Evolutionary conservation across 2,329 filamentous ascomycete genomes (phyloP), one percentile per base, ranked within the genome.

Genomic region (Zelopaecilomyces penicillatus): DNA sequence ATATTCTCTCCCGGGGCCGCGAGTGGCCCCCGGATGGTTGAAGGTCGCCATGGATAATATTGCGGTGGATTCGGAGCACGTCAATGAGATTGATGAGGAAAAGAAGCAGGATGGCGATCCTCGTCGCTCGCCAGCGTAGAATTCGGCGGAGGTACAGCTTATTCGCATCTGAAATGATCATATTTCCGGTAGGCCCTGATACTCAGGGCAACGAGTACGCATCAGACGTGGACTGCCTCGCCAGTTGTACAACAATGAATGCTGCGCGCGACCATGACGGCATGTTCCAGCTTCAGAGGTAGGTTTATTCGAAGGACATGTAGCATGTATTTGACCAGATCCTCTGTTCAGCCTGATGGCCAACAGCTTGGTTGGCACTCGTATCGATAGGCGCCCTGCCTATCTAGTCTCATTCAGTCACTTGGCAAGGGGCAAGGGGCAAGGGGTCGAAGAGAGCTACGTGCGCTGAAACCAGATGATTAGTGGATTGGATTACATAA

Each of bases 1-100:
- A 87, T 49, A 87, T 73, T 50, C 67, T 64, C 54, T 68, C 63
- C 39, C 50, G 53, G 26, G 52, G 57, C 37, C 59, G 57, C 43
- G 58, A 52, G 43, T 54, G 35, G 27, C 44, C 30, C 44, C 35
- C 41, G 40, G 46, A 43, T 32, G 54, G 19, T 45, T 49, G 48
- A 30, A 45, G 55, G 43, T 61, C 53, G 46, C 56, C 55, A 51
- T 55, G 49, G 51, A 55, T 45, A 19, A 68, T 58, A 29, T 58
- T 56, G 35, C 53, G 54, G 47, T 66, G 60, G 37, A 70, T 62
- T 10, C 63, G 64, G 19, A 68, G 57, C 33, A 65, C 59, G 31
- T 70, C 65, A 50, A 69, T 54, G n/a, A 66, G 42, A 43, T 60
- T 66, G 54, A 67, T 48, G 44, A 69, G 50, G 46, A 57, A 41